Base-by-base conservation (phyloP, 805 yeast genomes). In the Tanozyma kutaoensis region DNA sequence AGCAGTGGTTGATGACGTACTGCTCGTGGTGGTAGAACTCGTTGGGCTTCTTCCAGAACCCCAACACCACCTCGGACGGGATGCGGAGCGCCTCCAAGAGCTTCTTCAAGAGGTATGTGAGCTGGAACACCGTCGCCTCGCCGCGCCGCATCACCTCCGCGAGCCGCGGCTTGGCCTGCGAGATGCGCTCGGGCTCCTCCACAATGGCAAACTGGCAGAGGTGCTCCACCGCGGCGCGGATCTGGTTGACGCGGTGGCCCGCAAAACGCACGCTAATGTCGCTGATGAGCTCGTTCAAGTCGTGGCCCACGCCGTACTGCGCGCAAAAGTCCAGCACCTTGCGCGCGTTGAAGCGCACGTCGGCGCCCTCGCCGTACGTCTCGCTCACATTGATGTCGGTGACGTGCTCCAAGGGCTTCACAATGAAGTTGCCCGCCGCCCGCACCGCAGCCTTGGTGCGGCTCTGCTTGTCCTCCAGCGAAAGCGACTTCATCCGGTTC, bases 11-110 rank as follows among this genome's bases (percentile, higher is more conserved):
- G 20, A 74, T 36, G 62, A 66, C 62, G 24, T 63, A 61, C 24
- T 71, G 62, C 32, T 61, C 65, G 32, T 56, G 55, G 32, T 59
- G 69, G 33, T 66, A 66, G 26, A 62, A 55, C 28, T 66, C 74
- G 34, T 73, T 73, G 7, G 95, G 93, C 15, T 74, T 69, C 45
- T 86, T 82, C 54, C 86, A 64, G 42, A 79, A 80, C 4, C 98
- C 98, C 15, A 73, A 55, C 2, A 91, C 72, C 2, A 84, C 62
- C 33, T 80, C 91, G 36, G 84, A 70, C 6, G 76, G 73, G 21
- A 91, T 63, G 8, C 76, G 74, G 26, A 86, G 55, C 0, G 76
- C 62, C 28, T 67, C 72, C 25, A 88, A 71, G 57, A 91, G 69
- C 32, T 71, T 68, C 34, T 74, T 73, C 48, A 84, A 79, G 13